These are phyloP conservation scores for Saccharomycopsis babjevae DNA, from an alignment of 805 yeast genomes.

Conservation along the genomic window DNA sequence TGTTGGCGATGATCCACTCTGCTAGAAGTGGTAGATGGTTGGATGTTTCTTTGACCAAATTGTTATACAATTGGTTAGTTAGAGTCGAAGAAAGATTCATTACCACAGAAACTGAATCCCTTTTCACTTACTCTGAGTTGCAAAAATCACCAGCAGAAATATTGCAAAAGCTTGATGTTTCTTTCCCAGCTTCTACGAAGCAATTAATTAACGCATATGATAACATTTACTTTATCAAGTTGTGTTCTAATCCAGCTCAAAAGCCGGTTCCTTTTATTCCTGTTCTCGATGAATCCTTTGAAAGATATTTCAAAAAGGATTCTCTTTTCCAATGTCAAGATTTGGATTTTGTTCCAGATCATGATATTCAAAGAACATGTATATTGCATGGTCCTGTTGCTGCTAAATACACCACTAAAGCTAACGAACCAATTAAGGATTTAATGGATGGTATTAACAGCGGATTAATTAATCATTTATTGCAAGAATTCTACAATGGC, in stretches of 20 bases:
- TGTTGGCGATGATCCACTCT: constrained; percentile 80
- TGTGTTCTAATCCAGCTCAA: constrained; percentile 75
- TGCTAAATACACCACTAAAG: constrained; percentile 77
- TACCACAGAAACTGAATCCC: constrained; percentile 43
- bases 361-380: constrained; percentile 98
- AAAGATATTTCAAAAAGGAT: constrained; percentile 95
- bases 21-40: constrained; percentile 66
- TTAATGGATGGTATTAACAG: constrained; percentile 83
- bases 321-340: constrained; percentile 98
- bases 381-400: constrained; percentile 98
- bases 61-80: constrained; percentile 77
- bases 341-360: constrained; percentile 88
- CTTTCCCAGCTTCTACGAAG: constrained; percentile 62
- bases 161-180: constrained; percentile 47
- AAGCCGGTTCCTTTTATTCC: constrained; percentile 99
- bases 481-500: constrained; percentile 60
- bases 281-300: constrained; percentile 85
- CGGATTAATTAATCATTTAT: constrained; percentile 68
- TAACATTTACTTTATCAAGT: constrained; percentile 79
- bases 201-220: constrained; percentile 94
- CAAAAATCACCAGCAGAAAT: constrained; percentile 58
- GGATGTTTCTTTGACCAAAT: constrained; percentile 74
- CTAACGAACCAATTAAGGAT: constrained; percentile 86
- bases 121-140: constrained; percentile 63
- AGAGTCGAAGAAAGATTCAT: constrained; percentile 97